Percentiles rank a stretch among this genome's conserved stretches.
phyloP scores from a whole-genome alignment of 176 grass and related monocot genomes.

The Paspalum notatum region DNA sequence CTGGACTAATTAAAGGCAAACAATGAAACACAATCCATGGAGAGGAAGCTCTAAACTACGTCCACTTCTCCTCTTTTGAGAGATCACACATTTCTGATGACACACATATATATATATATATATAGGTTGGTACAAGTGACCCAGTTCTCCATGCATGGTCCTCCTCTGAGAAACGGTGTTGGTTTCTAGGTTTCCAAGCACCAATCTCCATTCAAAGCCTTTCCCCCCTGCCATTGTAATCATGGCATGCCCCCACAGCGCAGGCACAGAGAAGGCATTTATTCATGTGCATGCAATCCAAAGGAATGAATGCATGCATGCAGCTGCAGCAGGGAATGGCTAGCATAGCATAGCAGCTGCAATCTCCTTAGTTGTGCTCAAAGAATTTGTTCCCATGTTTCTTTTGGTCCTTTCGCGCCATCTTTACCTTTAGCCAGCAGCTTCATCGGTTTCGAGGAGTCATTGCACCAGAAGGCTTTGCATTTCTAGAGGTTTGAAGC shows the following conservation, averaged over 20 bases:
- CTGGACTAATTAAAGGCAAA: slow-evolving; percentile 13
- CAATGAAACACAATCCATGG: slow-evolving; percentile 11
- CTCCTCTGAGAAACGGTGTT: slow-evolving; percentile 31
- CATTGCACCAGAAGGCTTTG: slow-evolving; percentile 55
- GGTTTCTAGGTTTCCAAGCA: slow-evolving; percentile 65
- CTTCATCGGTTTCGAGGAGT: slow-evolving; percentile 58
- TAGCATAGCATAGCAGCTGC: not conserved
- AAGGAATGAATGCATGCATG: slow-evolving; percentile 32
- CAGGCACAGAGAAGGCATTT: slow-evolving; percentile 49
- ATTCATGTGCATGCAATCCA: slow-evolving; percentile 45
- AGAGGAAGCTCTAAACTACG: slow-evolving; percentile 35
- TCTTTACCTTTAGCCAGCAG: slow-evolving; percentile 56
- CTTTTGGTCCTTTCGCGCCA: slow-evolving; percentile 46
- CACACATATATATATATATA: not conserved
- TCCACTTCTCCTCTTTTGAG: slow-evolving; percentile 57
- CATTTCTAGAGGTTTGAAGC: slow-evolving; percentile 79
- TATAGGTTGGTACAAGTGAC: slow-evolving; percentile 27
- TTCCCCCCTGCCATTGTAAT: slow-evolving; percentile 52
- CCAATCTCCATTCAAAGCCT: slow-evolving; percentile 64
- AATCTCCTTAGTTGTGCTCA: slow-evolving; percentile 76
- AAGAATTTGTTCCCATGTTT: slow-evolving; percentile 67
- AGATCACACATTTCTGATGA: slow-evolving; percentile 42
- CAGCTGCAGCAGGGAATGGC: not conserved
- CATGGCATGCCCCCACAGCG: slow-evolving; percentile 59
- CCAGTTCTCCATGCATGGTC: slow-evolving; percentile 49